Evolutionary conservation across 2,329 filamentous ascomycete genomes (phyloP).

Genomic region (Alternaria ventricosa): DNA sequence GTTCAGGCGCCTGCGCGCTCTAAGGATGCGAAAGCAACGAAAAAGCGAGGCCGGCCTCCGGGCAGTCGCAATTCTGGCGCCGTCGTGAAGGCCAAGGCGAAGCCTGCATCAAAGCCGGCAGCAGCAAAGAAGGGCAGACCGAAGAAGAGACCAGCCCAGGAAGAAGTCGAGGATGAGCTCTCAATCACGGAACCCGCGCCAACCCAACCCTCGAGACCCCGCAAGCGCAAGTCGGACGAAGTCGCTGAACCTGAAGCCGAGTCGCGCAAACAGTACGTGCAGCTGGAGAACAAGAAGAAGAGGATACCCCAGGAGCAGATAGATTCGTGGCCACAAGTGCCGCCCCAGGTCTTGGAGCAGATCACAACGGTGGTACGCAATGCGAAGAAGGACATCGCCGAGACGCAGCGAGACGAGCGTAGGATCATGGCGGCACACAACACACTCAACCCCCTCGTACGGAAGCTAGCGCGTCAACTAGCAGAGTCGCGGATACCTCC

Average conservation of each 20-base stretch:
- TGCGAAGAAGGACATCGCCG: conserved; percentile 67
- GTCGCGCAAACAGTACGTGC: conserved; percentile 35
- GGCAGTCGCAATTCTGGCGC: conserved; percentile 28
- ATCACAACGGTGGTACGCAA: conserved; percentile 64
- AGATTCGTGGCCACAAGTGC: conserved; percentile 62
- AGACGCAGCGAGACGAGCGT: conserved; percentile 57
- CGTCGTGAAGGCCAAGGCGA: conserved; percentile 5
- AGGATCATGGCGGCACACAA: conserved; percentile 61
- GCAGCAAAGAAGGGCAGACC: conserved; percentile 13
- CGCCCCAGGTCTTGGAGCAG: conserved; percentile 61
- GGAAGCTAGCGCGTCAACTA: conserved; percentile 65
- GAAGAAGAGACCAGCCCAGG: conserved; percentile 18
- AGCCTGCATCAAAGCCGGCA: conserved; percentile 19
- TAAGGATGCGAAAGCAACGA: conserved; percentile 16
- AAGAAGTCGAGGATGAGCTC: conserved; percentile 21
- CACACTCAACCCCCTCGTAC: conserved; percentile 63
- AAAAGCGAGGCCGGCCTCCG: conserved; percentile 34
- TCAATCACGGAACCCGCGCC: conserved; percentile 1
- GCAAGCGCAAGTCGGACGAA: conserved; percentile 35
- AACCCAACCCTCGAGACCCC: conserved; percentile 10
- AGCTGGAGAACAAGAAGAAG: conserved; percentile 44
- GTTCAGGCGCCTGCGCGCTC: conserved; percentile 35
- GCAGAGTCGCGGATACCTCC: conserved; percentile 71
- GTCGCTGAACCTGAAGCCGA: conserved; percentile 22
- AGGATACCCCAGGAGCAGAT: conserved; percentile 47